Conservation (phyloP, 2,329 filamentous ascomycete genomes). For the Penicillium brasilianum region DNA sequence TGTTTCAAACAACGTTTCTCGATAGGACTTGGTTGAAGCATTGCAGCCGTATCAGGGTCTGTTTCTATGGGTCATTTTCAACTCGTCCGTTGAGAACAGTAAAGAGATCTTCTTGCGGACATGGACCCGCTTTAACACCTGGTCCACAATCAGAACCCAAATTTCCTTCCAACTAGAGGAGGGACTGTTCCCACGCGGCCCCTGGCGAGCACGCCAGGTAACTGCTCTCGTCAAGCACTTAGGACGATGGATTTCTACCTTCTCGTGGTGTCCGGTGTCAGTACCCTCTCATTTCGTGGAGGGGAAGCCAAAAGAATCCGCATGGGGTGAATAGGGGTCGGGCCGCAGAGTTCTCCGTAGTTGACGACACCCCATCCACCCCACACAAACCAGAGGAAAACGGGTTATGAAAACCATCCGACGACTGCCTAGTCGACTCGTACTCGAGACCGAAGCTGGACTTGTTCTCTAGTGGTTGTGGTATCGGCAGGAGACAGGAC, state of each 20-base stretch:
- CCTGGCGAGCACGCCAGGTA: constrained; percentile 8
- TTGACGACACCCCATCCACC: constrained; percentile 12
- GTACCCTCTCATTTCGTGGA: background rate
- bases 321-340: constrained; percentile 17
- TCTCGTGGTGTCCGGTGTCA: constrained; percentile 23
- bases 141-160: too few relatives aligned
- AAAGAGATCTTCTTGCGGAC: too few relatives aligned
- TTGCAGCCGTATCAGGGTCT: too few relatives aligned
- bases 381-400: constrained; percentile 14
- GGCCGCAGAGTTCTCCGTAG: constrained; percentile 21
- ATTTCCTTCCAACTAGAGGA: too few relatives aligned
- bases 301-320: constrained; percentile 18
- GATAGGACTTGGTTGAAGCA: too few relatives aligned
- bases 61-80: too few relatives aligned
- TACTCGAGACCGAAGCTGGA: constrained; percentile 22
- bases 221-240: constrained; percentile 33
- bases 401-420: constrained; percentile 22
- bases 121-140: too few relatives aligned
- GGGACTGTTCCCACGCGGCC: too few relatives aligned
- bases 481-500: constrained; percentile 18
- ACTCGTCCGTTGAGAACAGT: too few relatives aligned
- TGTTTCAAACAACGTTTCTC: too few relatives aligned
- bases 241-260: constrained; percentile 23
- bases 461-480: constrained; percentile 17
- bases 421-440: constrained; percentile 20